Evolutionary conservation across 164 flowering plant species (phyloP).

Genomic region (Pachysandra terminalis): DNA sequence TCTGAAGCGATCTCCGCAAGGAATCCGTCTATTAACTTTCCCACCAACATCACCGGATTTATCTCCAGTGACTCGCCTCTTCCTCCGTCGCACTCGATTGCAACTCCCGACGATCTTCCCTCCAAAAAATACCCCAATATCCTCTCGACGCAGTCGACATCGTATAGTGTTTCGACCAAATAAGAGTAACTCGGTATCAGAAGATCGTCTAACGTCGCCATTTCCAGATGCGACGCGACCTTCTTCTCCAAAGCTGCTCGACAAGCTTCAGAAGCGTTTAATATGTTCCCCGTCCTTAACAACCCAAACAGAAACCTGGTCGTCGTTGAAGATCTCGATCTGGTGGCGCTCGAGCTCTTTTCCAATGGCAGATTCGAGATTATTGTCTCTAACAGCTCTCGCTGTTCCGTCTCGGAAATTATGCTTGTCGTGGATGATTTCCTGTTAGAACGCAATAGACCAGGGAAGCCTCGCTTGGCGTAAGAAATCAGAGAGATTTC

Average conservation of each 20-base stretch:
- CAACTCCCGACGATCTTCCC: constrained; percentile 25
- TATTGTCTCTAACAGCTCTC: constrained; percentile 60
- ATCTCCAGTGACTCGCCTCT: constrained; percentile 36
- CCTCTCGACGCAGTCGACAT: constrained; percentile 76
- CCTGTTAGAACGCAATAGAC: constrained; percentile 48
- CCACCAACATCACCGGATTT: constrained; percentile 59
- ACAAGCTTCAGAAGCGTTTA: constrained; percentile 53
- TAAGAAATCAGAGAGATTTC: constrained; percentile 62
- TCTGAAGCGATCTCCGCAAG: constrained; percentile 89
- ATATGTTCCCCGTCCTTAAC: constrained; percentile 63
- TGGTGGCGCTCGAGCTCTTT: constrained; percentile 15
- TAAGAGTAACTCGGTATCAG: constrained; percentile 82
- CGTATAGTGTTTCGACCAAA: constrained; percentile 75
- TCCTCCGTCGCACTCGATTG: constrained; percentile 13
- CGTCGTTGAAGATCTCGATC: constrained; percentile 27
- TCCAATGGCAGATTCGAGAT: constrained; percentile 49
- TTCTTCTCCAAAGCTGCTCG: constrained; percentile 54
- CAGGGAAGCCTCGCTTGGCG: constrained; percentile 67
- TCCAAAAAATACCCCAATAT: constrained; percentile 53
- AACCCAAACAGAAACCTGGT: constrained; percentile 63
- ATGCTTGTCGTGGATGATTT: constrained; percentile 34
- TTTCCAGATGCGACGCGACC: constrained; percentile 61
- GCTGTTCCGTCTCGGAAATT: constrained; percentile 56
- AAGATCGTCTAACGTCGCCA: constrained; percentile 76
- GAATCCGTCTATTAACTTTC: constrained; percentile 86